Percentiles rank a stretch among this genome's conserved stretches.
Conservation (phyloP, 2,329 filamentous ascomycete genomes). For the Dactylellina leptospora region DNA sequence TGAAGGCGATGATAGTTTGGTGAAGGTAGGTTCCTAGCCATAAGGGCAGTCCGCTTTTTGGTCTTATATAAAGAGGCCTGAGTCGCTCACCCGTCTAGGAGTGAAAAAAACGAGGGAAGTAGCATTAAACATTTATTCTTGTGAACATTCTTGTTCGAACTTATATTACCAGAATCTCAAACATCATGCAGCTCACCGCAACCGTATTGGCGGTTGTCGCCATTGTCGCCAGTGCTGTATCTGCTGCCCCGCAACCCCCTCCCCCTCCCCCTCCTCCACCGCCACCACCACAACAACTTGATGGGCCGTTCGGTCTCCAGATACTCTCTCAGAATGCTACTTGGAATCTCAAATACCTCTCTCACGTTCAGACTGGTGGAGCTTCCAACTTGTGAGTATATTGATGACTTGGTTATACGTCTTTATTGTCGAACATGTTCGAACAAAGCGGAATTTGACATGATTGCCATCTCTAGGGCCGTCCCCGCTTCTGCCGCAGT, state of each 20-base stretch:
- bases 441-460: background rate
- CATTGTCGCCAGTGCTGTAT: constrained; percentile 19
- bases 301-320: constrained; percentile 32
- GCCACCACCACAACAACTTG: constrained; percentile 12
- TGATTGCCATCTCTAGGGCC: background rate
- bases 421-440: background rate
- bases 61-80: no score
- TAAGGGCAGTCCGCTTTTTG: no score
- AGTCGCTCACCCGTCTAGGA: background rate
- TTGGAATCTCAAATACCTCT: constrained; percentile 28
- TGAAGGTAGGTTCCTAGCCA: no score
- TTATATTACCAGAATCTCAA: background rate
- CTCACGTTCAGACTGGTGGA: constrained; percentile 24
- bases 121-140: background rate
- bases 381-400: constrained; percentile 21
- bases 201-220: constrained; percentile 14
- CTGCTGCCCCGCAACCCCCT: constrained; percentile 12
- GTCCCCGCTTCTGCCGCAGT: background rate
- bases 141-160: no score
- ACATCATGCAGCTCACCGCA: constrained; percentile 43
- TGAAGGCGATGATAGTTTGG: background rate
- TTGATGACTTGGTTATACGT: no score
- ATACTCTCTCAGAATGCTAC: constrained; percentile 9
- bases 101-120: background rate
- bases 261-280: constrained; percentile 19